Base-by-base conservation (phyloP, 352 stramenopile species). In the Blastocystis sp. region DNA sequence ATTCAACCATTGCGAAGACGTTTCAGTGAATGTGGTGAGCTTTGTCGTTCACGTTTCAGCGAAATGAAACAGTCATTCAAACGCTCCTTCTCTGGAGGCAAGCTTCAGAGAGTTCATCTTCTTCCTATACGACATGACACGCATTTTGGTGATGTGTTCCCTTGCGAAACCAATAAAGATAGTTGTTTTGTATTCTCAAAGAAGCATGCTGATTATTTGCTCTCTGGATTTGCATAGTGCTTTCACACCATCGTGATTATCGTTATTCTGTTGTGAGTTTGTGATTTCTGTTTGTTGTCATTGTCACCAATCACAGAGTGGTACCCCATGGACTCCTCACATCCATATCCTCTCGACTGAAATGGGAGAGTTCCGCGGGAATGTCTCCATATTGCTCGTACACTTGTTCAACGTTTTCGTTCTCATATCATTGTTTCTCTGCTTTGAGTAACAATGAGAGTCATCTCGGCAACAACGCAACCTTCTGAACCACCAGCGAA, bases 141-240 rank as follows among this genome's bases (percentile, higher is more conserved):
- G 16, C 34, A 9, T 72, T 72, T 72, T 44, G 61, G 61, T 51
- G 61, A 72, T 44, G 61, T 72, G 8, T 72, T 44, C 14, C 32
- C 34, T 36, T 72, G 61, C 42, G 34, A 36, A 21, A 72, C n/a
- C 42, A 32, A 72, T 27, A 14, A 48, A 4, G 61, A 72, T 7
- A 44, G 61, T 32, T 72, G 36, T 48, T 72, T 48, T 44, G 27
- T 72, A 24, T 72, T 72, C n/a, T 72, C 61, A 7, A 72, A 72
- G 61, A 42, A 27, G 27, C 61, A 48, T 48, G 6, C 40, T 4
- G 61, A 72, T 4, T 59, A 59, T 48, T 44, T 72, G 16, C 36
- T 59, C 51, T 59, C 51, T 59, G 51, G 51, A 11, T 32, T 27
- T 59, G 51, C 3, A 59, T 59, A 14, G 11, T 59, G 18, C 11